Evolutionary conservation across 352 stramenopile species (phyloP), one percentile per base, ranked within the genome.

Genomic region (Pythium dissotocum): DNA sequence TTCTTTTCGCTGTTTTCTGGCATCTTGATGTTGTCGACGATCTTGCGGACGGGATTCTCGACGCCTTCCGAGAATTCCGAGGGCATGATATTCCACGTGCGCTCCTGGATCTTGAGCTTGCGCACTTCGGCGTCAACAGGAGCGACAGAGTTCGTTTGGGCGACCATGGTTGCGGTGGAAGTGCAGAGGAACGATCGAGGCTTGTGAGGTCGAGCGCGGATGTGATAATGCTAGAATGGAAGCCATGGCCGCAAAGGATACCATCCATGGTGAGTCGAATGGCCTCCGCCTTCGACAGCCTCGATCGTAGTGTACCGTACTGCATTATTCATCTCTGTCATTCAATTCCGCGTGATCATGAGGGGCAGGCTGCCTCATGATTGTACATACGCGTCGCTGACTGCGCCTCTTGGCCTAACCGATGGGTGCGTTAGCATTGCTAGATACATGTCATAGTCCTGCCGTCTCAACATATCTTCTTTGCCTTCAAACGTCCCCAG

Each of bases 1-100:
- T 87, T 73, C 74, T 98, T 98, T 26, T 87, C 79, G 56, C 90
- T 77, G 46, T 87, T 86, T 51, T 88, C 70, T 14, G 85, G 87
- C 48, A 90, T 94, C 76, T 98, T 91, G 75, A 99, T 96, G 63
- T 88, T 91, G 82, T 98, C 94, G 10, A 99, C 91, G 67, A 98
- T 97, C 51, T 94, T 91, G 30, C 94, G 85, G 65, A 98, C 98
- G 7, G 93, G 94, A 77, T 99, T 99, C 13, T 74, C 61, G 48
- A 73, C 84, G 21, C 77, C 67, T 44, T 71, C 71, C 18, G 82
- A 85, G 42, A 90, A 83, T 30, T 85, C 77, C 42, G 82, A 90
- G 46, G 82, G 68, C 62, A 74, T 71, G 53, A 89, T 77, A 40
- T 85, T 79, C 82, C 82, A 90, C 33, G 79, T 67, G 21, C 77